Base-by-base conservation (phyloP, 805 yeast genomes). In the Saccharomycopsis oosterbeekiorum region DNA sequence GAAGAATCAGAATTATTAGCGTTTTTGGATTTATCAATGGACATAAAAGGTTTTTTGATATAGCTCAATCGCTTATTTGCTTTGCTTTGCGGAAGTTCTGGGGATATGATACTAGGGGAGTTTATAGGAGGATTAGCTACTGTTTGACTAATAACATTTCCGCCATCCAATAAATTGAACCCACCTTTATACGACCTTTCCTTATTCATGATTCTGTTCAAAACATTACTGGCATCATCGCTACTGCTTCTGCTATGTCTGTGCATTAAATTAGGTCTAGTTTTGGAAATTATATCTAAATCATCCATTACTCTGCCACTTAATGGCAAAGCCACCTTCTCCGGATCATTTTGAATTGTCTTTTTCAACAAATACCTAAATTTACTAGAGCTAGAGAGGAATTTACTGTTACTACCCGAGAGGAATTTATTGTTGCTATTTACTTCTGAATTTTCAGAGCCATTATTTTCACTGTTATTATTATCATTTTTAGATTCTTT, bases 311-410 rank as follows among this genome's bases (percentile, higher is more conserved):
- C 53, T 26, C 53, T 47, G 5, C 53, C 53, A 9, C 34, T 24
- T 9, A 47, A 15, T 10, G 34, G 19, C 14, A 47, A 21, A 4
- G 12, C 12, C 3, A 26, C 17, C 2, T 21, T 47, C n/a, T 47
- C 53, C 1, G 53, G 53, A 4, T 47, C 53, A 47, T 47, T 47
- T 47, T 47, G 53, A 68, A 74, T 69, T 0, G 85, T 78, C 60
- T 80, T 76, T 62, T 83, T 78, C 65, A 81, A 70, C 42, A 78
- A 71, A 62, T 78, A 83, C 61, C 83, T 83, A 73, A 79, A 92
- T 64, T 81, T 78, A 63, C 76, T 79, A 63, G 78, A 88, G 3
- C 82, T 80, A 0, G 80, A 77, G n/a, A 60, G 59, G 8, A 55
- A 19, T 26, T 54, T 43, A 21, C 34, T 42, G 10, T 56, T 42